Base-by-base conservation (phyloP, 1,284 basidiomycete genomes). In the Xerocomus amazonicus region DNA sequence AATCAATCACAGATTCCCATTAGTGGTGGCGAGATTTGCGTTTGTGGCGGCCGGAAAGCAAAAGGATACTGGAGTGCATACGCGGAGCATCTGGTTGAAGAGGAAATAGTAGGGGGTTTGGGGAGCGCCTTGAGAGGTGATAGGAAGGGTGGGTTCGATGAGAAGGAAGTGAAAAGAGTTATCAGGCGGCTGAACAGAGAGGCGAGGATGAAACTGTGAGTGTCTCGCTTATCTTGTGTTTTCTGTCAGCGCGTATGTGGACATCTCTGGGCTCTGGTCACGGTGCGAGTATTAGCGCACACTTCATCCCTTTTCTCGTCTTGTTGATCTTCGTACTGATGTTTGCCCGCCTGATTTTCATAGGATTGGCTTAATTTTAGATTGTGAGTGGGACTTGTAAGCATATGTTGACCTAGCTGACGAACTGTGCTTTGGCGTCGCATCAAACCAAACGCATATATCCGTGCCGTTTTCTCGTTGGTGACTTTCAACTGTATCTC, bases 141-240 rank as follows among this genome's bases (percentile, higher is more conserved):
- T 45, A 59, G 70, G 19, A 65, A 65, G 44, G 56, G 53, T 41
- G 66, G 59, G 41, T 89, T 90, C 55, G 80, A 80, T 60, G 87
- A 89, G 62, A 73, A 70, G 36, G 84, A 81, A 48, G 81, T 90
- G 23, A 75, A 81, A 56, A 80, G 77, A 56, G 84, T 78, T 1
- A 69, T 89, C 33, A 75, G 82, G 43, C 73, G 74, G 10, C 61
- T 91, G 54, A 76, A 73, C 36, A 75, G 83, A 58, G 81, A 87
- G 41, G 83, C 84, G 43, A 71, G 88, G 55, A 85, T 83, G 78
- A 72, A 83, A 56, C 56, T 90, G 81, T 87, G 57, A 73, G 84
- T 77, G n/a, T 19, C 6, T 38, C 9, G 31, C 45, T 48, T 47
- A 23, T 23, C 19, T 23, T 23, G 4, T 23, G 19, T 38, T 53